Conservation (phyloP, 306 rosid species). For the Coriaria nepalensis region DNA sequence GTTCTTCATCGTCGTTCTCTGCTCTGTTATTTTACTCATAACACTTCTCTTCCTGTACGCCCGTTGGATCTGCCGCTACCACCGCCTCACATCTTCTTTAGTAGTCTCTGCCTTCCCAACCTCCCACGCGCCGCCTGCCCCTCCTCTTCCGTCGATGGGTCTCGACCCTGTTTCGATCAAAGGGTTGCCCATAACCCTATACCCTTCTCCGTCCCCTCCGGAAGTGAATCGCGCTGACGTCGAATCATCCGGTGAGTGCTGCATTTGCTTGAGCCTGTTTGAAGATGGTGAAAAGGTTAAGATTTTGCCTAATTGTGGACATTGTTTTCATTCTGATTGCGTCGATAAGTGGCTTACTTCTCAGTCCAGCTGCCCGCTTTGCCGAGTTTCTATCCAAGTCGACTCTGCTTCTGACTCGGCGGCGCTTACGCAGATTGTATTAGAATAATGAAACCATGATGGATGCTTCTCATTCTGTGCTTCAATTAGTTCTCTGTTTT, state of each 20-base stretch:
- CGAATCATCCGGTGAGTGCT: constrained; percentile 33
- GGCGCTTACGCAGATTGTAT: constrained; percentile 7
- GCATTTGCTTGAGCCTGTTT: constrained; percentile 61
- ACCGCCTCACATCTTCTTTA: constrained; percentile 5
- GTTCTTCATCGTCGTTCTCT: constrained; percentile 47
- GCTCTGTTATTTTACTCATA: constrained; percentile 37
- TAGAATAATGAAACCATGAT: not conserved
- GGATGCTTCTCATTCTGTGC: too few relatives aligned
- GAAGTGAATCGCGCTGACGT: not conserved
- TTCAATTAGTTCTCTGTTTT: too few relatives aligned
- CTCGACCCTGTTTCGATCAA: constrained; percentile 29
- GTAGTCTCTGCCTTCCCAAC: not conserved
- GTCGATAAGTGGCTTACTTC: constrained; percentile 59
- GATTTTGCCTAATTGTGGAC: constrained; percentile 59
- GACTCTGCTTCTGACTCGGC: constrained; percentile 13
- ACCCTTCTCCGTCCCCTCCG: constrained; percentile 20
- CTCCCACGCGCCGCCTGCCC: constrained; percentile 13
- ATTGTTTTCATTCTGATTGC: constrained; percentile 65
- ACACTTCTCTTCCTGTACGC: constrained; percentile 54
- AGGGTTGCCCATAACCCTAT: constrained; percentile 36
- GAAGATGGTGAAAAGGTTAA: constrained; percentile 63
- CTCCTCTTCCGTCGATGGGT: constrained; percentile 22
- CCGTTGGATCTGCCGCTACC: constrained; percentile 63
- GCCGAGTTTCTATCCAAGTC: constrained; percentile 48
- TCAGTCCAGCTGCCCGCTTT: constrained; percentile 75